phyloP scores from a whole-genome alignment of 2,329 filamentous ascomycete species.

The Pseudogymnoascus sp. region DNA sequence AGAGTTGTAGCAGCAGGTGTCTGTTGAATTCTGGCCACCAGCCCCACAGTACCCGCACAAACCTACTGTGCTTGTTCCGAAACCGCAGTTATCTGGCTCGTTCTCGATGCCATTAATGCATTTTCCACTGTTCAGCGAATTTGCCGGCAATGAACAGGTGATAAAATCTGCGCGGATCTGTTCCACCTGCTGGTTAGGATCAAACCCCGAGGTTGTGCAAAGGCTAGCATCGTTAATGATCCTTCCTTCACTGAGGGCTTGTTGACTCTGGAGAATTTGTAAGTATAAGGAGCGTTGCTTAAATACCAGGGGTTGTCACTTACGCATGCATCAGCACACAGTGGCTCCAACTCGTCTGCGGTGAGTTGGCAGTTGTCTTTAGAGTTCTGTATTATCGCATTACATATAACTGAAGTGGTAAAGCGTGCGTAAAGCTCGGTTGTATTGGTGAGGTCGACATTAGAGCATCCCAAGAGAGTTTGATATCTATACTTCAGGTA shows the following conservation, averaged over 20 bases:
- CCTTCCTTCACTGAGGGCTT: conserved; percentile 81
- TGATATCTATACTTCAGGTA: conserved; percentile 59
- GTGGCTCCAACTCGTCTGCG: conserved; percentile 57
- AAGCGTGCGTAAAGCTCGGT: conserved; percentile 85
- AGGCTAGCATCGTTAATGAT: conserved; percentile 68
- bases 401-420: conserved; percentile 87
- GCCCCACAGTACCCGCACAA: conserved; percentile 81
- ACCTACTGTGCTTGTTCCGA: conserved; percentile 61
- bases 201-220: conserved; percentile 47
- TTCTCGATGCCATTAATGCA: conserved; percentile 76
- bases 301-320: conserved; percentile 30
- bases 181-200: conserved; percentile 57
- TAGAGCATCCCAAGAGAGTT: conserved; percentile 70
- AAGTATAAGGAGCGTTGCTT: conserved; percentile 25
- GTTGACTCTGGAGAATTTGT: conserved; percentile 55
- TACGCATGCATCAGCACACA: conserved; percentile 88
- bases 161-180: conserved; percentile 90
- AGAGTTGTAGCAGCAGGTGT: conserved; percentile 87
- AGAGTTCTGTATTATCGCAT: conserved; percentile 88
- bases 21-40: conserved; percentile 83
- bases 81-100: conserved; percentile 84
- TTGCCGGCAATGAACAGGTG: conserved; percentile 76
- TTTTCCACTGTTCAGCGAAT: conserved; percentile 60
- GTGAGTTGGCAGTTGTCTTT: conserved; percentile 62
- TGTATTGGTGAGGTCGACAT: conserved; percentile 70